Percentiles rank a stretch among this genome's conserved stretches.
Evolutionary conservation across 208 protist species (phyloP).

Genomic region (Wallacemonas rigidus): DNA sequence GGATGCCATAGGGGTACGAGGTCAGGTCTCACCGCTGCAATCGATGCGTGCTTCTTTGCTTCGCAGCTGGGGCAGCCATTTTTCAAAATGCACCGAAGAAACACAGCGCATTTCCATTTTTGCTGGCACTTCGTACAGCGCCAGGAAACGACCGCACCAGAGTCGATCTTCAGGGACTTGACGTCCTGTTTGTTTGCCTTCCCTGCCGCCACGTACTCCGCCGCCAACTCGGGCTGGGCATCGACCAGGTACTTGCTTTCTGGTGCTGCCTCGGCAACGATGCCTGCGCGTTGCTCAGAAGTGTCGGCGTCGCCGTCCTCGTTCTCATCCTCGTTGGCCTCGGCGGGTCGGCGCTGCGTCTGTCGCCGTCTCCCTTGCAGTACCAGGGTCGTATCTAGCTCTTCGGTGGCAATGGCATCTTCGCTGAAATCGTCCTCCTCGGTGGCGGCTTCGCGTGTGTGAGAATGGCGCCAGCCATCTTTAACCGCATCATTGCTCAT

Average conservation of each 20-base stretch:
- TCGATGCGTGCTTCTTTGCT: slow-evolving; percentile 24
- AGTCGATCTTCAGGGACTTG: slow-evolving; percentile 44
- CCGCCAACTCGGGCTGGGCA: slow-evolving; percentile 56
- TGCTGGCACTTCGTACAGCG: slow-evolving; percentile 53
- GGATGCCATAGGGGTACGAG: slow-evolving; percentile 64
- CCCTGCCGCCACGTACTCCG: slow-evolving; percentile 58
- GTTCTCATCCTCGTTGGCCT: slow-evolving; percentile 13
- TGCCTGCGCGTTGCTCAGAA: neutral
- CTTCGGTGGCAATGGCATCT: slow-evolving; percentile 3
- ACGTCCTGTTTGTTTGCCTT: slow-evolving; percentile 37
- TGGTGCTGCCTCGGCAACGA: slow-evolving; percentile 3
- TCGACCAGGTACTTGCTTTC: slow-evolving; percentile 54
- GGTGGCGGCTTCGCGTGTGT: neutral
- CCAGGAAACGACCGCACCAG: slow-evolving; percentile 54
- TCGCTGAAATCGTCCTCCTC: neutral
- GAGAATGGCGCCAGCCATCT: neutral
- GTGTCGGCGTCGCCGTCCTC: neutral
- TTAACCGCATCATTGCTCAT: neutral
- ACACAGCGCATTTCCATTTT: slow-evolving; percentile 64
- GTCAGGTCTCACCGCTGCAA: slow-evolving; percentile 42
- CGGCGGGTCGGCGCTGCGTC: neutral
- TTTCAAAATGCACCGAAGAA: slow-evolving; percentile 71
- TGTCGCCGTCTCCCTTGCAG: slow-evolving; percentile 4
- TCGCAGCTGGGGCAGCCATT: slow-evolving; percentile 67
- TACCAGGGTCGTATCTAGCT: neutral